phyloP scores from a whole-genome alignment of 164 flowering plant species.

The Macadamia tetraphylla region DNA sequence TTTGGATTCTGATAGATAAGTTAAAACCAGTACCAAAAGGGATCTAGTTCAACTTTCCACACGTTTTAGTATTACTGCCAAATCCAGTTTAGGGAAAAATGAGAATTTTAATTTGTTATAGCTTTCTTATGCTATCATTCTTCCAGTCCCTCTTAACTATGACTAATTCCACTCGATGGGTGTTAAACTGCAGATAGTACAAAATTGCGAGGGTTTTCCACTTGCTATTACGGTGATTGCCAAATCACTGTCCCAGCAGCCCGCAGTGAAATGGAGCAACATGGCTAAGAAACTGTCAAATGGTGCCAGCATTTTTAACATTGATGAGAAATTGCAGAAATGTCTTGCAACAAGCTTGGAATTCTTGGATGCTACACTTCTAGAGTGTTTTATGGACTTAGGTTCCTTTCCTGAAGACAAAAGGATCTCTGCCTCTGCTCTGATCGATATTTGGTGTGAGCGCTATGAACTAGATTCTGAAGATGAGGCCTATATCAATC shows the following conservation, averaged over 20 bases:
- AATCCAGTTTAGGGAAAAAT: no score
- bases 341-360: conserved; percentile 32
- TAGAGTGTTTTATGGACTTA: conserved; percentile 50
- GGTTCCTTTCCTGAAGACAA: conserved; percentile 65
- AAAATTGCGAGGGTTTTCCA: conserved; percentile 31
- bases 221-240: conserved; percentile 36
- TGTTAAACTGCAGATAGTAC: conserved; percentile 29
- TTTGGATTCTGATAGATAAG: not conserved
- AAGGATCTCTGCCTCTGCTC: conserved; percentile 51
- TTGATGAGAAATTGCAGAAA: conserved; percentile 13
- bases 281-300: conserved; percentile 10
- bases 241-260: conserved; percentile 24
- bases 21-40: not conserved
- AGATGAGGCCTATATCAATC: conserved; percentile 52
- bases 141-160: not conserved
- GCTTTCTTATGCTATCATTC: not conserved
- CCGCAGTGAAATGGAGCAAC: conserved; percentile 20
- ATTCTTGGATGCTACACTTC: conserved; percentile 12
- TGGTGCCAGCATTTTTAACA: conserved; percentile 20
- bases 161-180: not conserved
- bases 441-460: conserved; percentile 61
- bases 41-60: not conserved
- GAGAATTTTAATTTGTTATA: not conserved
- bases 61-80: not conserved
- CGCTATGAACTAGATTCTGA: conserved; percentile 40